Evolutionary conservation across 2,329 filamentous ascomycete species (phyloP).

Genomic region (Ophiostoma novo-ulmi): DNA sequence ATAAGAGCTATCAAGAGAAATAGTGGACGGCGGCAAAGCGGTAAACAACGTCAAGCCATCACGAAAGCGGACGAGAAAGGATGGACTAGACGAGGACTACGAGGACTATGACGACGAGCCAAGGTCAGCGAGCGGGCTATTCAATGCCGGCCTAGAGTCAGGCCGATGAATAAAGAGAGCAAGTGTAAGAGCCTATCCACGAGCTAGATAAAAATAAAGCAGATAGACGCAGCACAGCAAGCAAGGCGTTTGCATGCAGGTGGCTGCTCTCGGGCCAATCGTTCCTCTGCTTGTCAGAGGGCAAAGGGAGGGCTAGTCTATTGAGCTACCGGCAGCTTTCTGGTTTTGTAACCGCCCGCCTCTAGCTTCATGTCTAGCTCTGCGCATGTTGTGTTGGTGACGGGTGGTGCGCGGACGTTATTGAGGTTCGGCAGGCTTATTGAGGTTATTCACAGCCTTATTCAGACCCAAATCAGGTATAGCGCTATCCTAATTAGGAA

Average conservation of each 20-base stretch:
- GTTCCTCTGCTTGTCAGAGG: not conserved
- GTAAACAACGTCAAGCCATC: not conserved
- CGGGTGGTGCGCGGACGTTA: not conserved
- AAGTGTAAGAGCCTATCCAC: not conserved
- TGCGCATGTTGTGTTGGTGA: not conserved
- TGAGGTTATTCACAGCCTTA: constrained; percentile 33
- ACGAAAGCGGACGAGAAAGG: constrained; percentile 3
- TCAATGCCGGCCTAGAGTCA: not conserved
- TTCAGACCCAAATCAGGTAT: constrained; percentile 34
- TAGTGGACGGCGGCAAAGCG: not conserved
- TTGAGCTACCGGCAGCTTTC: not conserved
- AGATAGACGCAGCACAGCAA: not conserved
- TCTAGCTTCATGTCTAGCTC: not conserved
- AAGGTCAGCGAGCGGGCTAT: not conserved
- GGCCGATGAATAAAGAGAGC: not conserved
- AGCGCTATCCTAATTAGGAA: constrained; percentile 24
- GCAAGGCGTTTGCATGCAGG: not conserved
- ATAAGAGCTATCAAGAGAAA: not conserved
- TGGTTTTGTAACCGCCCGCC: not conserved
- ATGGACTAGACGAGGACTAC: not conserved
- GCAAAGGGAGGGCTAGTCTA: not conserved
- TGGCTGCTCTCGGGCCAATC: not conserved
- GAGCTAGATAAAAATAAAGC: not conserved
- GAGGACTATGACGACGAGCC: no score
- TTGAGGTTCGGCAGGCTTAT: not conserved